Conservation (phyloP, 495 filamentous ascomycete genomes). For the Cairneyella variabilis region DNA sequence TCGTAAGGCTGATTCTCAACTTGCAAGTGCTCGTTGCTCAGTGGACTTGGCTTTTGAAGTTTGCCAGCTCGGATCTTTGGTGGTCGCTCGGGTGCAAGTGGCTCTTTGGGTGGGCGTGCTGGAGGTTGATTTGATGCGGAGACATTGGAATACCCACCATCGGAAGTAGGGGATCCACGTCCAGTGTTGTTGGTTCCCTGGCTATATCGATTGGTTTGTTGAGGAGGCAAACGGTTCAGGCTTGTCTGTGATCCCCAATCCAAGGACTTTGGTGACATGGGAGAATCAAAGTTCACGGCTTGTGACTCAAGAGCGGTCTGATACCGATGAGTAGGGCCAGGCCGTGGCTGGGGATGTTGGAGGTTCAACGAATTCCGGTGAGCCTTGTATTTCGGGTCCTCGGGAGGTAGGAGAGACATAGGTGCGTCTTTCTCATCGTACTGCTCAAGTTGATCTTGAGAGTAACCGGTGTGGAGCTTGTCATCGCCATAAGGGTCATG, state of each 20-base stretch:
- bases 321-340: conserved; percentile 76
- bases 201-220: conserved; percentile 38
- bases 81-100: conserved; percentile 26
- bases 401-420: conserved; percentile 65
- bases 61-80: conserved; percentile 22
- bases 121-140: conserved; percentile 27
- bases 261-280: conserved; percentile 65
- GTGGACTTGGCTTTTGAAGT: conserved; percentile 26
- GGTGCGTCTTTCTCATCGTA: conserved; percentile 48
- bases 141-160: conserved; percentile 33
- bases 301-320: conserved; percentile 76
- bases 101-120: conserved; percentile 51
- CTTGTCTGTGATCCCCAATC: conserved; percentile 60
- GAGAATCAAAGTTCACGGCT: conserved; percentile 64
- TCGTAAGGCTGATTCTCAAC: conserved; percentile 3
- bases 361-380: conserved; percentile 86
- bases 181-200: conserved; percentile 34
- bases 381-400: conserved; percentile 86
- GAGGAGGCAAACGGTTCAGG: conserved; percentile 26
- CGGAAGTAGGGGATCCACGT: conserved; percentile 37
- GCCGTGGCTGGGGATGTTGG: conserved; percentile 86
- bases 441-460: conserved; percentile 30
- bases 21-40: conserved; percentile 22
- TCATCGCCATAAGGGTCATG: conserved; percentile 68
- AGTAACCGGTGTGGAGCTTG: conserved; percentile 64